Conservation (phyloP, 2,329 filamentous ascomycete species). For the Aspergillus ochraceoroseus region DNA sequence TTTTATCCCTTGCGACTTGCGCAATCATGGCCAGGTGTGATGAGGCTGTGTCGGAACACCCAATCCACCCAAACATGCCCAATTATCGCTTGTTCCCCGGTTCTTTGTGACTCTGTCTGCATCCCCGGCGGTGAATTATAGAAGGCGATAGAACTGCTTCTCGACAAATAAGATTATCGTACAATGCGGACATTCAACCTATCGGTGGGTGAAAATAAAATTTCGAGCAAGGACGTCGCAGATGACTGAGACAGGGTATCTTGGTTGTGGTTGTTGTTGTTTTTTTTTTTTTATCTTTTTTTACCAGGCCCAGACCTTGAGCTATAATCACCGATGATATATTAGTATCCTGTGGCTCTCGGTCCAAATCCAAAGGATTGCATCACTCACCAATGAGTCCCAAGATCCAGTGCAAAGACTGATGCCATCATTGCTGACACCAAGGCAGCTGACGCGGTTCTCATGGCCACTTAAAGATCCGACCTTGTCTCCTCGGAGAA, state of each 20-base stretch:
- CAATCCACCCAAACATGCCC: slow-evolving; percentile 4
- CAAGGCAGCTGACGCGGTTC: slow-evolving; percentile 97
- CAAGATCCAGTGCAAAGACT: slow-evolving; percentile 99
- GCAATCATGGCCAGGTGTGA: slow-evolving; percentile 9
- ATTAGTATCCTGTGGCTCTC: slow-evolving; percentile 11
- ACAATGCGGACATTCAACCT: slow-evolving; percentile 38
- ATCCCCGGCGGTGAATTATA: slow-evolving; percentile 28
- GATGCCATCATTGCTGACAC: slow-evolving; percentile 98
- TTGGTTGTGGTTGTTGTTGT: slow-evolving; percentile 30
- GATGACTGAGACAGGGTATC: slow-evolving; percentile 37
- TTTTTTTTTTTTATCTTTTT: slow-evolving; percentile 22
- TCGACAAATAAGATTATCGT: slow-evolving; percentile 44
- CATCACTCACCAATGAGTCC: slow-evolving; percentile 84
- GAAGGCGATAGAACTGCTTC: slow-evolving; percentile 21
- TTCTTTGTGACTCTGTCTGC: slow-evolving; percentile 15
- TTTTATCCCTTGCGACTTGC: slow-evolving; percentile 8
- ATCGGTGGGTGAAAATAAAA: slow-evolving; percentile 32
- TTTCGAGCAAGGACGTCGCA: slow-evolving; percentile 37
- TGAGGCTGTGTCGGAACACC: slow-evolving; percentile 1
- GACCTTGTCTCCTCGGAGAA: slow-evolving; percentile 92
- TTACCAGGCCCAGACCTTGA: slow-evolving; percentile 85
- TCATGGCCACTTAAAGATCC: slow-evolving; percentile 95
- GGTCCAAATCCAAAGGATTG: not conserved
- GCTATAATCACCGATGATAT: slow-evolving; percentile 46
- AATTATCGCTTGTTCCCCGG: slow-evolving; percentile 12